These are phyloP conservation scores for Ocimum tenuiflorum DNA, from an alignment of 257 asterid genomes.

Conservation along the genomic window DNA sequence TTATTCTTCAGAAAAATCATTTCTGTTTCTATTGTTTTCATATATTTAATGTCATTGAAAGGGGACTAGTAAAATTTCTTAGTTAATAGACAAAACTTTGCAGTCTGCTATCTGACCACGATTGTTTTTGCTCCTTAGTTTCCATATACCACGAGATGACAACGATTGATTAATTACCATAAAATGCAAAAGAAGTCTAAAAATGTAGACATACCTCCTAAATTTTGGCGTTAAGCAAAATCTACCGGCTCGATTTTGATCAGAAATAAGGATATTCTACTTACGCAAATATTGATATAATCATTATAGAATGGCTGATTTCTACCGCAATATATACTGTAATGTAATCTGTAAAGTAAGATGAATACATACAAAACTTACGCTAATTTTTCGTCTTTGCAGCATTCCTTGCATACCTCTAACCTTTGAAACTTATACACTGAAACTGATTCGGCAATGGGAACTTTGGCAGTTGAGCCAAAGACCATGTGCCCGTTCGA, in stretches of 20 bases:
- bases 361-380: not conserved
- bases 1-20: not conserved
- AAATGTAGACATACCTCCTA: not conserved
- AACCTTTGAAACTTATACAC: constrained; percentile 9
- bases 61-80: no score
- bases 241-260: no score
- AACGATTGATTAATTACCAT: not conserved
- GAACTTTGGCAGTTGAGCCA: constrained; percentile 38
- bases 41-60: no score
- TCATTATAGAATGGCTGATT: not conserved
- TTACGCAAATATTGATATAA: not conserved
- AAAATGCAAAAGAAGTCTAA: not conserved
- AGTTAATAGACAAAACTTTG: no score
- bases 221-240: not conserved
- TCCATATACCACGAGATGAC: not conserved
- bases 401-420: constrained; percentile 18
- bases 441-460: constrained; percentile 33
- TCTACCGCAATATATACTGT: not conserved
- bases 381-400: constrained; percentile 25
- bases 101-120: not conserved
- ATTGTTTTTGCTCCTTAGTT: no score
- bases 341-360: not conserved
- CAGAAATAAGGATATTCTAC: not conserved
- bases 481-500: constrained; percentile 33
- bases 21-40: no score